phyloP scores from a whole-genome alignment of 176 grass and related monocot species.

The Rhipidocladum racemiflorum region DNA sequence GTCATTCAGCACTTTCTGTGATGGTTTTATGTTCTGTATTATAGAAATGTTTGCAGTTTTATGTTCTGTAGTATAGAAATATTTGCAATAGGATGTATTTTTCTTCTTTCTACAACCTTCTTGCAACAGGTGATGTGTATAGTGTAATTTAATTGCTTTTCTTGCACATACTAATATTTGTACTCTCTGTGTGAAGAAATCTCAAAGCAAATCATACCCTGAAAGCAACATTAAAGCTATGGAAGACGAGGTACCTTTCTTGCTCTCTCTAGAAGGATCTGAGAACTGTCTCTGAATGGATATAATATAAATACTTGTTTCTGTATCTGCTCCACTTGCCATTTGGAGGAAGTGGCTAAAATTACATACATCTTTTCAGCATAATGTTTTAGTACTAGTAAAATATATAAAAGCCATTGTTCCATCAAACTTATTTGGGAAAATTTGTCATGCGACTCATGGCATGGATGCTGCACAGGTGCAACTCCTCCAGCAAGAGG shows the following conservation, averaged over 20 bases:
- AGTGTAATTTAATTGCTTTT: not conserved
- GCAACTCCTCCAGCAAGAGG: constrained; percentile 48
- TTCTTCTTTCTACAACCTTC: not conserved
- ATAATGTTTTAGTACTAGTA: not conserved
- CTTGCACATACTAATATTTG: constrained; percentile 21
- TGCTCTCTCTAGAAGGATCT: not conserved
- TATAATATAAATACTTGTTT: constrained; percentile 3
- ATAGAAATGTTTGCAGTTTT: constrained; percentile 12
- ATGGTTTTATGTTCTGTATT: constrained; percentile 11
- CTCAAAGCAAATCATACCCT: constrained; percentile 33
- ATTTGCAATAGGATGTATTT: not conserved
- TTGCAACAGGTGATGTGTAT: not conserved
- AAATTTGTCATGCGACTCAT: constrained; percentile 31
- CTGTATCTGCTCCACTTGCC: constrained; percentile 1
- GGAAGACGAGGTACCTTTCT: constrained; percentile 64
- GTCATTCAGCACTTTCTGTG: constrained; percentile 2
- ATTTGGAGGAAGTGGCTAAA: not conserved
- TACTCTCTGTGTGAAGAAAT: constrained; percentile 44
- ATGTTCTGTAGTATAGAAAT: constrained; percentile 14
- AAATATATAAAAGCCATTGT: not conserved
- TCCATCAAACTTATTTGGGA: constrained; percentile 11
- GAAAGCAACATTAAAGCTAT: constrained; percentile 48
- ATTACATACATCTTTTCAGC: not conserved
- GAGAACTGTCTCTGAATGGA: not conserved
- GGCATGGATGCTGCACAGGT: constrained; percentile 43